Evolutionary conservation across 176 grass and related monocot species (phyloP), one percentile per base, ranked within the genome.

Genomic region (Lolium rigidum): DNA sequence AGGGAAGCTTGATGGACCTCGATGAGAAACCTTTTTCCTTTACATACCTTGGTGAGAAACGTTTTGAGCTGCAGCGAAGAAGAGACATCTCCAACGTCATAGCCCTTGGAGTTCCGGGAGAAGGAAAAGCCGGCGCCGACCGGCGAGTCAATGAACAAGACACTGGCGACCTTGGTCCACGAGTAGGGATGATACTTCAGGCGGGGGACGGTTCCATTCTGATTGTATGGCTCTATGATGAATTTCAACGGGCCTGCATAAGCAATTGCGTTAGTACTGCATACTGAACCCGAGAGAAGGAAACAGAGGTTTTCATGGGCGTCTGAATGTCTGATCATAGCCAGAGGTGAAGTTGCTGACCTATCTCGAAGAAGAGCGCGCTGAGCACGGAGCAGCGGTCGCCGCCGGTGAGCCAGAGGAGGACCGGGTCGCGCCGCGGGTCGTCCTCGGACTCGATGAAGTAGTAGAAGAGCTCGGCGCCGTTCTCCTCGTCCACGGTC

Each of bases 401-500:
- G 37, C 86, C 80, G 16, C 86, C 86, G 50, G 44, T 82, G 48
- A 88, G 47, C 86, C 87, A 89, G 54, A 84, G 38, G 13, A 84
- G 13, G 48, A 84, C 21, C n/a, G 70, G 70, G 3, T 74, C 70
- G 1, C 12, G 6, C 44, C 44, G 41, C 0, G 80, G 87, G 41
- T 84, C 65, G 31, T 81, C 39, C 44, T 89, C 87, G 60, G 87
- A 89, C 55, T 78, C 59, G 17, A 89, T 50, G 35, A 88, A 88
- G 65, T 88, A 88, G 86, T 88, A 88, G 81, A 84, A 88, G 4
- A 84, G 71, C 63, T 88, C 80, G 11, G 12, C 4, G 14, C 80
- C 80, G n/a, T 84, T 77, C 54, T 72, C 72, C 47, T 88, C 69
- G 18, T 88, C 86, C 72, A 88, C 86, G 4, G 5, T 84, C 46